Evolutionary conservation across 2,329 filamentous ascomycete species (phyloP).

Genomic region (Fusarium pilosicola): DNA sequence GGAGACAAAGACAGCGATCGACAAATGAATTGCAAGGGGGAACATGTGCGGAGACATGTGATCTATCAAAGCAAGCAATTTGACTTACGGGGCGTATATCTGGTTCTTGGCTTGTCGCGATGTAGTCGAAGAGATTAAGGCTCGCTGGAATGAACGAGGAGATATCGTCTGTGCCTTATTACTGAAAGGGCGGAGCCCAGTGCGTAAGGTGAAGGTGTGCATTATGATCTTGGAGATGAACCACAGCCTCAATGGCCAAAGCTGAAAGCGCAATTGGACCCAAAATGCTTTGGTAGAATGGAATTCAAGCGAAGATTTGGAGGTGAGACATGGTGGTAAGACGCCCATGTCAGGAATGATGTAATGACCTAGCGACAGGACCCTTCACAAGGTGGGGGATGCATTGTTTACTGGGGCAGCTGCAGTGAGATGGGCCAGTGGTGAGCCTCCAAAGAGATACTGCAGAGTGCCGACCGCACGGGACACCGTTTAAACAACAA

Average conservation of each 20-base stretch:
- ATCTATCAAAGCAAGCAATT: constrained; percentile 10
- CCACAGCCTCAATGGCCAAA: neutral
- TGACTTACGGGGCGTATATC: constrained; percentile 50
- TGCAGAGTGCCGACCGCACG: constrained; percentile 4
- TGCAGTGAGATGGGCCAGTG: constrained; percentile 16
- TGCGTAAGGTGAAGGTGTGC: constrained; percentile 1
- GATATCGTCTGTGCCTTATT: neutral
- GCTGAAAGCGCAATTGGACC: neutral
- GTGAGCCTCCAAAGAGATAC: neutral
- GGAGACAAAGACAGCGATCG: constrained; percentile 19
- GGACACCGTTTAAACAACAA: constrained; percentile 12
- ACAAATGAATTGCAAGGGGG: constrained; percentile 35
- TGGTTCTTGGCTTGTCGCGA: constrained; percentile 47
- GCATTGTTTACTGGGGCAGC: constrained; percentile 12
- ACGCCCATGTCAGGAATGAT: constrained; percentile 17
- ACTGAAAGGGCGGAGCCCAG: constrained; percentile 15
- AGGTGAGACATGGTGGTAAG: constrained; percentile 16
- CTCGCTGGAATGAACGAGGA: constrained; percentile 9
- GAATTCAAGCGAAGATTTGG: constrained; percentile 9
- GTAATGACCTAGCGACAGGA: constrained; percentile 17
- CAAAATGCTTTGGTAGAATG: constrained; percentile 9
- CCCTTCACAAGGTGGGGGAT: constrained; percentile 13
- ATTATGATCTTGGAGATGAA: neutral
- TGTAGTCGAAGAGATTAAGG: constrained; percentile 40
- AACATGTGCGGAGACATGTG: constrained; percentile 24